Conservation (phyloP, 345 rosid species). For the Eucalyptus cloeziana region DNA sequence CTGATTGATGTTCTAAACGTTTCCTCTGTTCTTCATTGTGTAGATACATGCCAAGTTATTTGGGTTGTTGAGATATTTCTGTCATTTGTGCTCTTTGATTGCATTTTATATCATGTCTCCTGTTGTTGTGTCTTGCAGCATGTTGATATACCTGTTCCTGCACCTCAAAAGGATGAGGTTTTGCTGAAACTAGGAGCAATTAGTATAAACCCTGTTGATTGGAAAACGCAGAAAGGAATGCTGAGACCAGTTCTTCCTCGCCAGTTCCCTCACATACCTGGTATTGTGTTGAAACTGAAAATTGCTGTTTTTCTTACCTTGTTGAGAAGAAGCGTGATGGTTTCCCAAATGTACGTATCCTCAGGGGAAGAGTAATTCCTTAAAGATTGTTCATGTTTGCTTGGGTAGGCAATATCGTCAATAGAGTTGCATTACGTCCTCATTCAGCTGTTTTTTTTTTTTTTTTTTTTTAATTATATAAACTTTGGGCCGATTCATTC, state of each 20-base stretch:
- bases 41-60: not conserved
- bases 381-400: not conserved
- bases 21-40: not conserved
- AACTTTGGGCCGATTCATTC: not conserved
- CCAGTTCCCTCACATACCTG: slow-evolving; percentile 12
- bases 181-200: not conserved
- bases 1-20: not conserved
- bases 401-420: not conserved
- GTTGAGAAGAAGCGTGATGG: not conserved
- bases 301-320: not conserved
- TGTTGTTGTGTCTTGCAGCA: not conserved
- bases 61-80: not conserved
- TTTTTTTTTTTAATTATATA: not conserved
- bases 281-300: not conserved
- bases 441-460: not conserved
- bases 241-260: not conserved
- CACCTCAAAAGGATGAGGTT: not conserved
- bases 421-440: not conserved
- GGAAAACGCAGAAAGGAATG: slow-evolving; percentile 7
- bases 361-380: not conserved
- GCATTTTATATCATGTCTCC: not conserved
- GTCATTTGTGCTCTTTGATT: not conserved
- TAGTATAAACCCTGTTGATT: slow-evolving; percentile 4
- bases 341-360: not conserved
- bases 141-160: not conserved